These are phyloP conservation scores for Lasiosphaeria hispida DNA, from an alignment of 495 filamentous ascomycete species.

Conservation along the genomic window DNA sequence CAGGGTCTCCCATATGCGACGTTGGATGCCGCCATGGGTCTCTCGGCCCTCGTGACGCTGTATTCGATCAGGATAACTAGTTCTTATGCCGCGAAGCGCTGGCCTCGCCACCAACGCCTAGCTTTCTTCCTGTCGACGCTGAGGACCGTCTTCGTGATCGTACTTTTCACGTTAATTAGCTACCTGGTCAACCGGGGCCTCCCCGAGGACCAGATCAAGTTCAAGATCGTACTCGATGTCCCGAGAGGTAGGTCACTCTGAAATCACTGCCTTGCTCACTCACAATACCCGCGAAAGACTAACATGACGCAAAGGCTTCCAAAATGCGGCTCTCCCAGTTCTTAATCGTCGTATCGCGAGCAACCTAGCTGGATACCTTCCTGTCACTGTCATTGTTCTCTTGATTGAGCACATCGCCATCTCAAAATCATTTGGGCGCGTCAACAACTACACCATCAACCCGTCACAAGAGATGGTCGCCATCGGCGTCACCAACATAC, in stretches of 20 bases:
- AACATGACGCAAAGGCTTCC: slow-evolving; percentile 56
- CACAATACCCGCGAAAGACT: slow-evolving; percentile 3
- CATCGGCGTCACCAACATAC: slow-evolving; percentile 87
- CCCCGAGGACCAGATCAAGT: slow-evolving; percentile 46
- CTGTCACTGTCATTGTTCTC: slow-evolving; percentile 73
- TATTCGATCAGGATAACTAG: slow-evolving; percentile 76
- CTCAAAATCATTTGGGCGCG: slow-evolving; percentile 91
- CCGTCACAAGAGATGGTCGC: slow-evolving; percentile 96
- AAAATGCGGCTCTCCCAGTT: slow-evolving; percentile 72
- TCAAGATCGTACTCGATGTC: slow-evolving; percentile 71
- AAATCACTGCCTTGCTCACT: neutral
- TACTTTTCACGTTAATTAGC: slow-evolving; percentile 91
- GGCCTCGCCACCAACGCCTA: slow-evolving; percentile 65
- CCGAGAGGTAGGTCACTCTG: slow-evolving; percentile 59
- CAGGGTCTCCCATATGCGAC: slow-evolving; percentile 66
- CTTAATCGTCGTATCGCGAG: slow-evolving; percentile 48
- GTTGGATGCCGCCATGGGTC: slow-evolving; percentile 84
- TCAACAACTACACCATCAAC: slow-evolving; percentile 98
- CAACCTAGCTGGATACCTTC: slow-evolving; percentile 34
- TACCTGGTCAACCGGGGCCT: slow-evolving; percentile 70
- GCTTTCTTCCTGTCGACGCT: slow-evolving; percentile 91
- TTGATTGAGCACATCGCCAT: slow-evolving; percentile 98
- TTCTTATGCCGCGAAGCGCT: slow-evolving; percentile 63
- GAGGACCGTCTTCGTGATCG: slow-evolving; percentile 85
- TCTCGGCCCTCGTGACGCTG: slow-evolving; percentile 78